Evolutionary conservation across 345 rosid genomes (phyloP).

Genomic region (Eutrema japonicum): DNA sequence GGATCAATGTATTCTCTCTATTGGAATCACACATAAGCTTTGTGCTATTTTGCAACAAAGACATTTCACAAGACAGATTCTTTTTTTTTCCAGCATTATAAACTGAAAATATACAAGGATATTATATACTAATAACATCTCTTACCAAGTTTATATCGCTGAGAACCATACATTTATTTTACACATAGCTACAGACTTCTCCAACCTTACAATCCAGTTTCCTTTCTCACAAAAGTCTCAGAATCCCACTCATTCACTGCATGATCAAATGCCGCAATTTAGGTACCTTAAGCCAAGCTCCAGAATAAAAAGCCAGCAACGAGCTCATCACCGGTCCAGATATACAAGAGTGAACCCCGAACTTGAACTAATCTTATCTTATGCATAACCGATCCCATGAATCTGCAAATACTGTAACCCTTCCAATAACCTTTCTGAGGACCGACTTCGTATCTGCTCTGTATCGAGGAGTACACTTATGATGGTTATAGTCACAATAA

Average conservation of each 20-base stretch:
- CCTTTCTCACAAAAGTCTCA: conserved; percentile 21
- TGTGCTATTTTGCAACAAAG: conserved; percentile 4
- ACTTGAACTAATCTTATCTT: conserved; percentile 23
- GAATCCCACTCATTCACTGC: conserved; percentile 13
- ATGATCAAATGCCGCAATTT: conserved; percentile 18
- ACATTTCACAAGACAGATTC: not conserved
- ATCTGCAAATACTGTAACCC: conserved; percentile 17
- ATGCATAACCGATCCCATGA: not conserved
- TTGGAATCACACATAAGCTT: not conserved
- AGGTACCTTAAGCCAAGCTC: conserved; percentile 23
- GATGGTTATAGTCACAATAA: conserved; percentile 4
- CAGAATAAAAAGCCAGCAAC: not conserved
- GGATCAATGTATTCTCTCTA: conserved; percentile 12
- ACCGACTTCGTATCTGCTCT: not conserved
- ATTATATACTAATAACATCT: conserved; percentile 3
- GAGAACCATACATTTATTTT: conserved; percentile 22
- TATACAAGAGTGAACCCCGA: not conserved
- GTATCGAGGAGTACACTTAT: conserved; percentile 17
- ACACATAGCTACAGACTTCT: conserved; percentile 29
- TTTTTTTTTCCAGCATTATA: not conserved
- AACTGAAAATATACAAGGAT: conserved; percentile 7
- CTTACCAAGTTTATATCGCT: conserved; percentile 28
- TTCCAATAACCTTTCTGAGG: not conserved
- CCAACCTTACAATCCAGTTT: conserved; percentile 29
- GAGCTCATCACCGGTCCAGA: conserved; percentile 21